These are phyloP conservation scores for Elaeagnus macrophylla DNA, from an alignment of 306 rosid genomes.

Conservation along the genomic window DNA sequence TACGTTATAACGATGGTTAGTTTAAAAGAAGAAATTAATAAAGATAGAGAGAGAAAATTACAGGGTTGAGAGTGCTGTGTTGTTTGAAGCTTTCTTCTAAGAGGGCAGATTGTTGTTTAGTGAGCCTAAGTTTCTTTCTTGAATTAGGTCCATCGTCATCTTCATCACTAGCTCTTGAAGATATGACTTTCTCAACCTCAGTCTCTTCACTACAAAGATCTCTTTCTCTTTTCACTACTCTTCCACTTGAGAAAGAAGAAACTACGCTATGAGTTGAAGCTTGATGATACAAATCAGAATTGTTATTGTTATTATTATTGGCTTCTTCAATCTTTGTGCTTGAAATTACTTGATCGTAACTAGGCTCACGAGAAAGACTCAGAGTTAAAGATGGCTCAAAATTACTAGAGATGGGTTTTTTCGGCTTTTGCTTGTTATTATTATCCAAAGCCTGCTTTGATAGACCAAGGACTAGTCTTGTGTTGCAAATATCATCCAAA, in stretches of 20 bases:
- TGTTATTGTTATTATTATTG: no score
- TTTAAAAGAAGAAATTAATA: not conserved
- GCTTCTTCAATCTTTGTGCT: not conserved
- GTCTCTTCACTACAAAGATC: slow-evolving; percentile 20
- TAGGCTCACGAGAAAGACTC: not conserved
- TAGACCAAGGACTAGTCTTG: slow-evolving; percentile 50
- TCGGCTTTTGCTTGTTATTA: slow-evolving; percentile 13
- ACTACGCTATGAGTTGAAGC: slow-evolving; percentile 34
- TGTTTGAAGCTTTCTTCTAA: slow-evolving; percentile 59
- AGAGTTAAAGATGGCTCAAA: slow-evolving; percentile 17
- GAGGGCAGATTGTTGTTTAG: slow-evolving; percentile 60
- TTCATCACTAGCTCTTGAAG: slow-evolving; percentile 26
- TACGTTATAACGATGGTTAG: not conserved
- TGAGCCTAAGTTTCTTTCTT: slow-evolving; percentile 80
- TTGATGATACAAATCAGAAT: not conserved
- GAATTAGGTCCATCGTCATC: slow-evolving; percentile 35
- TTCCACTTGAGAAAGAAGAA: slow-evolving; percentile 63
- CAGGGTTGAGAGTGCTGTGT: slow-evolving; percentile 66
- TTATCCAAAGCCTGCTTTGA: slow-evolving; percentile 12
- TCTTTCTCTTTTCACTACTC: slow-evolving; percentile 67
- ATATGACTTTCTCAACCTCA: slow-evolving; percentile 22
- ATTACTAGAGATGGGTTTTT: slow-evolving; percentile 25
- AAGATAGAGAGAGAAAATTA: slow-evolving; percentile 14
- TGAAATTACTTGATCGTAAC: not conserved
- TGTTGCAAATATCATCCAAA: slow-evolving; percentile 29